Evolutionary conservation across 1,284 basidiomycete species (phyloP), one percentile per base, ranked within the genome.

Genomic region (Leucoagaricus sp.): DNA sequence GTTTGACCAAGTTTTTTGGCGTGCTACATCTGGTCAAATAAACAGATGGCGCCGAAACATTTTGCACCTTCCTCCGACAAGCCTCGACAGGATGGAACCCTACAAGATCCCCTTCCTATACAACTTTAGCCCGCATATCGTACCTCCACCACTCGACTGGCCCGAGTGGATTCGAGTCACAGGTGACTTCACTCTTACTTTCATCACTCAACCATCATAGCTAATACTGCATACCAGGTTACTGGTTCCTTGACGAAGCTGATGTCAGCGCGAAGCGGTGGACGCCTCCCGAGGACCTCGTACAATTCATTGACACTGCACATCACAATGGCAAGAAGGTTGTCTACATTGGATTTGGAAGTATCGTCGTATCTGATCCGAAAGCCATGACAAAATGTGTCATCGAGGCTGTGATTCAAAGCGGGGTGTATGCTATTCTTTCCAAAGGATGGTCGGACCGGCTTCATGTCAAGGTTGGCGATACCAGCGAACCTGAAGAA

Each of bases 1-100:
- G 82, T 98, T 98, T 68, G 96, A 99, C 69, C 95, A 98, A 76
- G 91, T 99, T 34, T 97, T 99, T 73, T 99, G 96, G 96, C 83
- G 92, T 52, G 95, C 92, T 7, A 96, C 88, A 42, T 82, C 96
- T 1, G 90, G 92, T 1, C 96, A 98, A 69, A 89, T 99, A 67
- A 99, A 99, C 68, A 84, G 92, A 42, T 99, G 95, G 94, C 81
- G 97, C 26, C 84, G 87, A 62, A 84, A 93, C 62, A 72, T 84
- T 9, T 74, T 98, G n/a, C 82, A 82, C 33, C 82, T 99, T 44
- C 82, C 82, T 2, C 78, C 87, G 55, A 98, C 96, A 7, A 94
- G 79, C 60, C 77, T 96, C 34, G 96, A 98, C 72, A 93, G 89
- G 74, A 89, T 98, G 83, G 94, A 96, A 67, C 93, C 91, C 49